phyloP scores from a whole-genome alignment of 1,139 yeast species.

The Sugiyamaella paludigena region DNA sequence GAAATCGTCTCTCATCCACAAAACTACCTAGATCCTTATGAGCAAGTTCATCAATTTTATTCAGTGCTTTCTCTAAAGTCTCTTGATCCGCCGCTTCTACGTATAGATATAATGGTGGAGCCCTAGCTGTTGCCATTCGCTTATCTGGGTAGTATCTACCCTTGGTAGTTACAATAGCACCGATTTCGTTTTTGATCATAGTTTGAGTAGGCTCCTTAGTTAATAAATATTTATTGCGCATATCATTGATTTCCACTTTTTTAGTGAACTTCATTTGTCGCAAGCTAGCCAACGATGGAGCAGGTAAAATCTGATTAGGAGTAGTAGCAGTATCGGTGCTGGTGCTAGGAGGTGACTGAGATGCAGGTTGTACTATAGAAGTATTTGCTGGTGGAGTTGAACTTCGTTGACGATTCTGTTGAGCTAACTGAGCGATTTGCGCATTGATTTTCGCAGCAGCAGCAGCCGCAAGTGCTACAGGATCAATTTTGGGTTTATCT shows the following conservation, averaged over 20 bases:
- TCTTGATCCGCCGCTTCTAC: conserved; percentile 35
- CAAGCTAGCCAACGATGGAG: not conserved
- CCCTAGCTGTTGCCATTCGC: conserved; percentile 36
- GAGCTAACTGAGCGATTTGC: conserved; percentile 22
- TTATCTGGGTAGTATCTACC: conserved; percentile 42
- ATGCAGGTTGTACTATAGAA: not conserved
- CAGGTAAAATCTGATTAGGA: conserved; percentile 9
- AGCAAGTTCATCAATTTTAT: conserved; percentile 34
- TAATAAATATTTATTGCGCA: conserved; percentile 40
- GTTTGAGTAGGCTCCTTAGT: conserved; percentile 39
- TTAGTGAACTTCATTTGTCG: conserved; percentile 20
- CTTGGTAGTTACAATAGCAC: conserved; percentile 37
- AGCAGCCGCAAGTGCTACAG: conserved; percentile 35
- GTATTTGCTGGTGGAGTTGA: conserved; percentile 7
- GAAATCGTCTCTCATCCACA: conserved; percentile 36
- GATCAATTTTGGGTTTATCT: conserved; percentile 25
- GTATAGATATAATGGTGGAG: conserved; percentile 38
- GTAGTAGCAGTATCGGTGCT: conserved; percentile 9
- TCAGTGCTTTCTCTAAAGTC: conserved; percentile 35
- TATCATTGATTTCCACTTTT: conserved; percentile 40
- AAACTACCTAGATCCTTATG: conserved; percentile 36
- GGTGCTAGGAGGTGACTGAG: conserved; percentile 1
- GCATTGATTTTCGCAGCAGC: conserved; percentile 40
- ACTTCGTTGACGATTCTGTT: conserved; percentile 3
- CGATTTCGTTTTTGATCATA: conserved; percentile 34